Base-by-base conservation (phyloP, 441 rosid genomes). In the Erodium chrysanthum region DNA sequence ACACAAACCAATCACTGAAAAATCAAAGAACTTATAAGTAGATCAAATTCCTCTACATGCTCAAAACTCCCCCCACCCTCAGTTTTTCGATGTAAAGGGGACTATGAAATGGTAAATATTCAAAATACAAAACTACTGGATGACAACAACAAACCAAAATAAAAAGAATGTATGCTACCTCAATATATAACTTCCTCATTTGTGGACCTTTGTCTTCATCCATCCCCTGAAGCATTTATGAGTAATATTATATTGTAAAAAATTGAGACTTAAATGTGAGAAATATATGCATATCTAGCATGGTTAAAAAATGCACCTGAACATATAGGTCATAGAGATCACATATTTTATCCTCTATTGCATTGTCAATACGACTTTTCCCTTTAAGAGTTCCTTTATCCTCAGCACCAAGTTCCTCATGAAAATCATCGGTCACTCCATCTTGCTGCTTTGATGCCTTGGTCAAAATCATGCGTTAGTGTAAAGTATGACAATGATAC, bases 321-420 rank as follows among this genome's bases (percentile, higher is more conserved):
- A 78, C 72, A 67, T 69, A 81, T 40, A 78, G 68, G 66, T 81
- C 82, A 72, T 78, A 81, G 46, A 81, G 79, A 70, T 81, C 84
- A 67, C 78, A 81, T 29, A 81, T 78, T 69, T 78, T 81, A 62
- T 81, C 80, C 68, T 81, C 84, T 70, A 81, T 60, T 29, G 27
- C 59, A 29, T 17, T 68, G 59, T 78, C 80, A 71, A 81, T 67
- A 50, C 20, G 62, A 64, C 25, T 54, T 48, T 70, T 70, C 35
- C 72, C 74, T 66, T 68, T 69, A 10, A 42, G 27, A 33, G 20
- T 64, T 68, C 50, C 74, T 64, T 70, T 70, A 50, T 56, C 71
- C 65, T 70, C 74, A 58, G 65, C 20, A 70, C 71, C 65, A 68
- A 63, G 52, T 50, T 68, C 76, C 35, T 37, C 68, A 37, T 68